phyloP scores from a whole-genome alignment of 1,284 basidiomycete genomes.

The Puccinia brachypodii region DNA sequence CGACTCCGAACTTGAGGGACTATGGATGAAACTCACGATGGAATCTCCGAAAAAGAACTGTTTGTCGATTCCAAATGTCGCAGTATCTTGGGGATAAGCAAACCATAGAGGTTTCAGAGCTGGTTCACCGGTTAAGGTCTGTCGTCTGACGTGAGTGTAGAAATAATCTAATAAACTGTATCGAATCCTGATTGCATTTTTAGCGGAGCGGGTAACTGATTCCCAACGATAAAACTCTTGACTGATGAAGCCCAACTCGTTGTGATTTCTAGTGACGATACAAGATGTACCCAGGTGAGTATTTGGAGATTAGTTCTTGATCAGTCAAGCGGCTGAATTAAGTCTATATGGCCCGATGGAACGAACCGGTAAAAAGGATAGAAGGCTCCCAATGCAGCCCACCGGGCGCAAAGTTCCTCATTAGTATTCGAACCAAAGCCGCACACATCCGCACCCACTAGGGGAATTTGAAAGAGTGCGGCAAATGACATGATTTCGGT shows the following conservation, averaged over 20 bases:
- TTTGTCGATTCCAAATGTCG: conserved; percentile 66
- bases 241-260: conserved; percentile 59
- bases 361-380: conserved; percentile 67
- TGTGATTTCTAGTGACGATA: conserved; percentile 61
- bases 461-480: conserved; percentile 66
- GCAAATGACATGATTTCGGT: conserved; percentile 68
- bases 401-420: conserved; percentile 68
- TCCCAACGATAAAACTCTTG: conserved; percentile 73
- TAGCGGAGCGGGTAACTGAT: conserved; percentile 64
- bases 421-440: conserved; percentile 64
- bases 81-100: conserved; percentile 69
- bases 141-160: conserved; percentile 69
- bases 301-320: conserved; percentile 54
- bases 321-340: conserved; percentile 60
- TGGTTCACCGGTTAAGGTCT: conserved; percentile 66
- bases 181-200: conserved; percentile 66
- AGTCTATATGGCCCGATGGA: not conserved
- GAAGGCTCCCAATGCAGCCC: conserved; percentile 72
- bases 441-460: conserved; percentile 69
- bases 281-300: conserved; percentile 58
- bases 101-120: conserved; percentile 72
- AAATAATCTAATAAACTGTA: conserved; percentile 71
- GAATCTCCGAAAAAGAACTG: conserved; percentile 71
- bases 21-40: conserved; percentile 56
- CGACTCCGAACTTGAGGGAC: not conserved